Percentiles rank a stretch among this genome's conserved stretches.
These are phyloP conservation scores for Pelargonium myrrhifolium DNA, from an alignment of 441 rosid species.

Conservation along the genomic window DNA sequence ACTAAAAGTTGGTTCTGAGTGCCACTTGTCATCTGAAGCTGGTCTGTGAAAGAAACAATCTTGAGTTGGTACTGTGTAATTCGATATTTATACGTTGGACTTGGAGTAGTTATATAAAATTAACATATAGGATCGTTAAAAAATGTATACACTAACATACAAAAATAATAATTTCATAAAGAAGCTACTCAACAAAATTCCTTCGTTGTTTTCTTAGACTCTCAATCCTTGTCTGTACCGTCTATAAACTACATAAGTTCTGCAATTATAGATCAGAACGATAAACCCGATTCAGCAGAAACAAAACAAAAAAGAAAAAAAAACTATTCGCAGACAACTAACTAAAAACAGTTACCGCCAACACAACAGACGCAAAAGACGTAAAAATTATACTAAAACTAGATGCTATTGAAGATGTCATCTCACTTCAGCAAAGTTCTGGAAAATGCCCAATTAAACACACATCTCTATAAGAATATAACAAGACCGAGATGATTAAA, in stretches of 20 bases:
- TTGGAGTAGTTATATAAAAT: not conserved
- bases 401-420: not conserved
- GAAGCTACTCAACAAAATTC: not conserved
- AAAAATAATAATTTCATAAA: not conserved
- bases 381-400: no score
- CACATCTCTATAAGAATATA: no score
- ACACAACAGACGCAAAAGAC: no score
- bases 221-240: not conserved
- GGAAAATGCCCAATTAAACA: no score
- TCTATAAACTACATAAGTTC: not conserved
- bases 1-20: slow-evolving; percentile 30
- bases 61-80: not conserved
- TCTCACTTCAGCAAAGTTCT: no score
- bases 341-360: no score
- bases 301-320: not conserved
- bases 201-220: not conserved
- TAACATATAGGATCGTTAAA: not conserved
- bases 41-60: slow-evolving; percentile 1
- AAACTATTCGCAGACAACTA: not conserved
- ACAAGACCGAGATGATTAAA: no score
- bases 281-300: not conserved
- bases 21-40: not conserved
- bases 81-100: not conserved
- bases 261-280: not conserved
- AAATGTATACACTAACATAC: not conserved